Evolutionary conservation across 2,329 filamentous ascomycete genomes (phyloP).

Genomic region (Fusarium sp.): DNA sequence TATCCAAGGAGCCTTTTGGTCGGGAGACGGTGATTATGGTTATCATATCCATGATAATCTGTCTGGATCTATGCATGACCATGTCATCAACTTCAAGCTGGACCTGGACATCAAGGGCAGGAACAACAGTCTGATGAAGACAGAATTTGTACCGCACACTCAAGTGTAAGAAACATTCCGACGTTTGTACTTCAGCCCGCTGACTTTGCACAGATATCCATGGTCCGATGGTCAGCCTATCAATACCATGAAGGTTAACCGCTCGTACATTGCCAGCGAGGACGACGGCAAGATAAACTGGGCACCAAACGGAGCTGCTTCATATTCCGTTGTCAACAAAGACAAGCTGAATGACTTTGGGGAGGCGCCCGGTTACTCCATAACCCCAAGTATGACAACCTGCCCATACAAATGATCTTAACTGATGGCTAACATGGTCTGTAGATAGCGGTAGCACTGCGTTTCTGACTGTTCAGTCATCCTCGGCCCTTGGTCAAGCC

Average conservation of each 20-base stretch:
- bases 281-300: conserved; percentile 57
- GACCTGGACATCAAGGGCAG: conserved; percentile 62
- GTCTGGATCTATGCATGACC: conserved; percentile 62
- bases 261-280: conserved; percentile 54
- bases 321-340: conserved; percentile 62
- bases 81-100: conserved; percentile 64
- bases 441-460: conserved; percentile 25
- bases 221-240: conserved; percentile 58
- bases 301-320: conserved; percentile 55
- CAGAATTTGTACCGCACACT: conserved; percentile 41
- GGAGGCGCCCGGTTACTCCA: conserved; percentile 57
- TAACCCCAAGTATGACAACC: conserved; percentile 11
- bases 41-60: conserved; percentile 59
- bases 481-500: conserved; percentile 55
- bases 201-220: conserved; percentile 36
- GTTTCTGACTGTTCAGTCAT: conserved; percentile 60
- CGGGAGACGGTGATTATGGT: conserved; percentile 58
- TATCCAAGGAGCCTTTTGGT: conserved; percentile 60
- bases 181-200: fast-evolving
- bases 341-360: conserved; percentile 59
- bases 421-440: background rate
- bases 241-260: conserved; percentile 62
- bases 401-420: fast-evolving
- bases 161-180: no score
- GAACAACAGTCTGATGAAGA: conserved; percentile 54